A percentile compares a stretch with the other conserved stretches of the same genome.
phyloP scores from a whole-genome alignment of 768 basidiomycete genomes.

The Gyrodon lividus region DNA sequence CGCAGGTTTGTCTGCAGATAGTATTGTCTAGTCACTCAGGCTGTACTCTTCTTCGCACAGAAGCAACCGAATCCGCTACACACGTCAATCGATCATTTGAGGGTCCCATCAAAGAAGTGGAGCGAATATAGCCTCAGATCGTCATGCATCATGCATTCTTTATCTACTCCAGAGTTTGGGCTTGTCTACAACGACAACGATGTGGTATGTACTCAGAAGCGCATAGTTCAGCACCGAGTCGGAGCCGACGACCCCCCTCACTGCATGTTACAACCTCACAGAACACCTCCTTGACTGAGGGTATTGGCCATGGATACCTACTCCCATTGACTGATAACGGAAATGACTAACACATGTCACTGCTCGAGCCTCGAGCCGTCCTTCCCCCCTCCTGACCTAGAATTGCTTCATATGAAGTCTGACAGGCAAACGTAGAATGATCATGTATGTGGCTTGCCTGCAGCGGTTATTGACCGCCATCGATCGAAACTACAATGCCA shows the following conservation, averaged over 20 bases:
- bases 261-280: too few relatives aligned
- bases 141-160: neutral
- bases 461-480: neutral
- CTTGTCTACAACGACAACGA: too few relatives aligned
- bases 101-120: slow-evolving; percentile 11
- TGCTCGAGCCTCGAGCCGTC: neutral
- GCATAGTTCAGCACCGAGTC: too few relatives aligned
- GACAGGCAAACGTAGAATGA: neutral
- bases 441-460: neutral
- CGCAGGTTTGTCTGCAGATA: too few relatives aligned
- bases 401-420: neutral
- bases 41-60: neutral
- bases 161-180: too few relatives aligned
- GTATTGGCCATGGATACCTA: neutral
- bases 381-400: neutral
- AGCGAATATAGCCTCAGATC: neutral
- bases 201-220: too few relatives aligned
- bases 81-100: slow-evolving; percentile 8
- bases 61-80: neutral
- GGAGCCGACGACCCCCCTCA: too few relatives aligned
- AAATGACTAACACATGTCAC: slow-evolving; percentile 22
- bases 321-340: slow-evolving; percentile 23
- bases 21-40: too few relatives aligned
- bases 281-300: neutral
- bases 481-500: too few relatives aligned